Conservation (phyloP, 1,284 basidiomycete genomes). For the Cutaneotrichosporon cavernicola region DNA sequence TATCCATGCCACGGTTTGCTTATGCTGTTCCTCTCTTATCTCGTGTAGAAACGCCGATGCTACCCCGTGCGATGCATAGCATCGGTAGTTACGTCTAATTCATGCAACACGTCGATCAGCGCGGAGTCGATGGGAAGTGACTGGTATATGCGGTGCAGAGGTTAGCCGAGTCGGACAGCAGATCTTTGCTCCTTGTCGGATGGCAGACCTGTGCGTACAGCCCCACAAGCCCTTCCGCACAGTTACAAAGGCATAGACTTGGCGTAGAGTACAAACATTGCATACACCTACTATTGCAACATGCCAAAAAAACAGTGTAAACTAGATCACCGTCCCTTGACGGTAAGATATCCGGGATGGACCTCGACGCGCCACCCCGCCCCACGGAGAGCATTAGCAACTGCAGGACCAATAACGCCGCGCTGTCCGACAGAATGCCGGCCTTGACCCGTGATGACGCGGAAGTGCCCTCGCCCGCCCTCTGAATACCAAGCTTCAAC, state of each 20-base stretch:
- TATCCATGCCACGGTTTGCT: conserved; percentile 4
- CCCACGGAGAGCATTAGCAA: conserved; percentile 37
- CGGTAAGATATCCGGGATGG: conserved; percentile 43
- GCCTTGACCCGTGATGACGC: conserved; percentile 49
- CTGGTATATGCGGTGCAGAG: neutral
- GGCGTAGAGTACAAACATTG: neutral
- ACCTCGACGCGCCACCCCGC: conserved; percentile 47
- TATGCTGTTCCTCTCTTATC: conserved; percentile 8
- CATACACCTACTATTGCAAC: neutral
- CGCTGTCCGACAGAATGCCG: conserved; percentile 43
- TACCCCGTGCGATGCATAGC: conserved; percentile 5
- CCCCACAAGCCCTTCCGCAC: neutral
- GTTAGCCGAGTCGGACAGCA: neutral
- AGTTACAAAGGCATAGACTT: neutral
- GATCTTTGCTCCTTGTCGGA: too few species aligned
- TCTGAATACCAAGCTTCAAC: conserved; percentile 53
- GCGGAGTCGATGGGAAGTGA: neutral
- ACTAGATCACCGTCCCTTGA: conserved; percentile 28
- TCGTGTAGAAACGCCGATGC: conserved; percentile 11
- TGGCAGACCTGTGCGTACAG: neutral
- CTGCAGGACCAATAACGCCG: conserved; percentile 49
- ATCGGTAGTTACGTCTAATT: conserved; percentile 9
- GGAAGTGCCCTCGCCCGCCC: conserved; percentile 57
- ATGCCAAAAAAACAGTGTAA: neutral
- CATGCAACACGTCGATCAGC: neutral